Evolutionary conservation across 345 rosid genomes (phyloP).

Genomic region (Lenwebbia sp.): DNA sequence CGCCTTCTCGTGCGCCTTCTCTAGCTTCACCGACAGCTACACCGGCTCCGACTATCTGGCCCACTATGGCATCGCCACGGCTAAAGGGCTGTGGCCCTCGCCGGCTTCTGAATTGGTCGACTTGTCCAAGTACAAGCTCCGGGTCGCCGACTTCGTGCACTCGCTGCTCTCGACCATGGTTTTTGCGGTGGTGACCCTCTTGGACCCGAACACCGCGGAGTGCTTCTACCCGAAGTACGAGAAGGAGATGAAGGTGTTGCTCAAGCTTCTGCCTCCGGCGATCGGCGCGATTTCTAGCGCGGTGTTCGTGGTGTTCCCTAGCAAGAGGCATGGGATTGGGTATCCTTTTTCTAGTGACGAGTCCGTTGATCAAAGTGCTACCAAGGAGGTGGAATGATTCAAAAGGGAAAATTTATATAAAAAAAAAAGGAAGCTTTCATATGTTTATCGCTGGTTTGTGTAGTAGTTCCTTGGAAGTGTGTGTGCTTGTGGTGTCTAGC

Average conservation of each 20-base stretch:
- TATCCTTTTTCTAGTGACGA: constrained; percentile 27
- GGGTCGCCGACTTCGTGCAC: constrained; percentile 52
- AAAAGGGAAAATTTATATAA: neutral
- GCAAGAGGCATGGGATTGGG: constrained; percentile 69
- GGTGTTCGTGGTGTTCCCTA: constrained; percentile 55
- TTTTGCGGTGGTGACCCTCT: constrained; percentile 35
- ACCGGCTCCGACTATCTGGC: constrained; percentile 25
- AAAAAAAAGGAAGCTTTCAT: neutral
- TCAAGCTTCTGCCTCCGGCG: constrained; percentile 54
- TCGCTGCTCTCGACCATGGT: constrained; percentile 35
- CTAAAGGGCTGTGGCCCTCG: constrained; percentile 49
- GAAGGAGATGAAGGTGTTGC: constrained; percentile 32
- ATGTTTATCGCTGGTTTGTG: neutral
- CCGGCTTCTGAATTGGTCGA: constrained; percentile 25
- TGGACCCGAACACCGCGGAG: constrained; percentile 43
- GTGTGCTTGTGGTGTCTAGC: neutral
- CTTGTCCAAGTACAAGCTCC: constrained; percentile 38
- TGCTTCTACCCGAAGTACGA: constrained; percentile 56
- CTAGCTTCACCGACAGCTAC: constrained; percentile 73
- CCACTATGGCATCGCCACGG: constrained; percentile 54
- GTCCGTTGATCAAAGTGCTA: constrained; percentile 15
- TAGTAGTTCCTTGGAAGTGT: neutral
- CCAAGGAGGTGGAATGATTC: neutral
- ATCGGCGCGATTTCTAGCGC: constrained; percentile 41
- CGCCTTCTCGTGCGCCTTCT: constrained; percentile 54